Conservation (phyloP, 306 rosid species). For the Malus sylvestris region DNA sequence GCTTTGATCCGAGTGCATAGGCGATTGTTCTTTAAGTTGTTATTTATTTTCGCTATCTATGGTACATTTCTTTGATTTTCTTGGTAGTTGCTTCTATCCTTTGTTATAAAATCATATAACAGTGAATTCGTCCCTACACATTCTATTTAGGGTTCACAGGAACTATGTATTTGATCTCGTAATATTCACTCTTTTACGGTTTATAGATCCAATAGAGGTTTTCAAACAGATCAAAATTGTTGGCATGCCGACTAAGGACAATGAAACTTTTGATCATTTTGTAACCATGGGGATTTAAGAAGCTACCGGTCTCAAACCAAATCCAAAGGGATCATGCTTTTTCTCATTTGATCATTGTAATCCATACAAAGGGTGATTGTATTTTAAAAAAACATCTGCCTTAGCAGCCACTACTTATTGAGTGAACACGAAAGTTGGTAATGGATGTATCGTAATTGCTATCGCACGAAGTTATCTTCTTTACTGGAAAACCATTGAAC, state of each 20-base stretch:
- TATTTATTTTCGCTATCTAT: background rate
- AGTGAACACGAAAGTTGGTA: background rate
- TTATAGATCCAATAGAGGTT: background rate
- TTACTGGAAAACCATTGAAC: background rate
- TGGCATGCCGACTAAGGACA: background rate
- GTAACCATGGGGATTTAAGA: background rate
- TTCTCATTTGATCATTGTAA: background rate
- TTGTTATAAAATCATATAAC: background rate
- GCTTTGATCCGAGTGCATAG: background rate
- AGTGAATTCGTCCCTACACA: background rate
- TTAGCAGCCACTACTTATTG: background rate
- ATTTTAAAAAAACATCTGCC: background rate
- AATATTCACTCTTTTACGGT: background rate
- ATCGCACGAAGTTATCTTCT: background rate
- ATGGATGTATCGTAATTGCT: background rate
- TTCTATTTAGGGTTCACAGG: background rate
- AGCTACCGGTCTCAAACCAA: background rate
- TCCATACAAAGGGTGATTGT: background rate
- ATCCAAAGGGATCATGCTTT: background rate
- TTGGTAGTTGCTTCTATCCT: background rate
- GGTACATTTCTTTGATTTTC: background rate
- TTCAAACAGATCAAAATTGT: background rate
- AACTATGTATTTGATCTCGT: background rate
- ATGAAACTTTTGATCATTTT: background rate
- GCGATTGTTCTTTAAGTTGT: background rate